Conservation (phyloP, 441 rosid species). For the Jatropha podagrica region DNA sequence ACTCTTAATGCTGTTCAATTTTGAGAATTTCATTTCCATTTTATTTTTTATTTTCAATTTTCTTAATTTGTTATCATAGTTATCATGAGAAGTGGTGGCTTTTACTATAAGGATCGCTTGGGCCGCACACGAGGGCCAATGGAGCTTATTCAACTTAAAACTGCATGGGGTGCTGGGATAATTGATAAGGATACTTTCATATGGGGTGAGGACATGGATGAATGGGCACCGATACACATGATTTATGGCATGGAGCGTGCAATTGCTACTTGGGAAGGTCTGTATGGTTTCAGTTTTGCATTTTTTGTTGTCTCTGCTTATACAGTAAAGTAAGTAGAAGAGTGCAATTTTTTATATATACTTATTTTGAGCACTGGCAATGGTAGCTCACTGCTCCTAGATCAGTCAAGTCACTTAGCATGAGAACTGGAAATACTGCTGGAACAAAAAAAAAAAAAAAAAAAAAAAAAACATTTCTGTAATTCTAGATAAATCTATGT, state of each 20-base stretch:
- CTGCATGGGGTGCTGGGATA: conserved; percentile 92
- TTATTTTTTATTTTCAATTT: background rate
- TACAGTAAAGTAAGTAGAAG: background rate
- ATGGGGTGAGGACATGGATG: conserved; percentile 96
- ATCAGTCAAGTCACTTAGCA: background rate
- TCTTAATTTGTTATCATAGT: conserved; percentile 35
- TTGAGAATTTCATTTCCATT: conserved; percentile 6
- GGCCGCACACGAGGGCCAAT: conserved; percentile 92
- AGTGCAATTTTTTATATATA: conserved; percentile 1
- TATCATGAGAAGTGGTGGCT: conserved; percentile 84
- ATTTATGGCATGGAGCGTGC: conserved; percentile 88
- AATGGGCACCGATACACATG: conserved; percentile 98
- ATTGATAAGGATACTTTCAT: conserved; percentile 85
- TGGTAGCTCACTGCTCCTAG: background rate
- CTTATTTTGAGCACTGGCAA: background rate
- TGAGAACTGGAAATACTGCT: background rate
- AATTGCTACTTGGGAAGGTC: conserved; percentile 97
- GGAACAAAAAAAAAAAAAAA: background rate
- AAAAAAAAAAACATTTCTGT: background rate
- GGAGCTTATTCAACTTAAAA: conserved; percentile 84
- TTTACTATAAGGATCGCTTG: conserved; percentile 87
- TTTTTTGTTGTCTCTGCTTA: background rate
- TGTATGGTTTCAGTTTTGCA: conserved; percentile 15
- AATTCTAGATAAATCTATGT: background rate
- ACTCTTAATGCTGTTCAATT: background rate